These are phyloP conservation scores for Paraconiothyrium sp. DNA, from an alignment of 2,329 filamentous ascomycete species.

Conservation along the genomic window DNA sequence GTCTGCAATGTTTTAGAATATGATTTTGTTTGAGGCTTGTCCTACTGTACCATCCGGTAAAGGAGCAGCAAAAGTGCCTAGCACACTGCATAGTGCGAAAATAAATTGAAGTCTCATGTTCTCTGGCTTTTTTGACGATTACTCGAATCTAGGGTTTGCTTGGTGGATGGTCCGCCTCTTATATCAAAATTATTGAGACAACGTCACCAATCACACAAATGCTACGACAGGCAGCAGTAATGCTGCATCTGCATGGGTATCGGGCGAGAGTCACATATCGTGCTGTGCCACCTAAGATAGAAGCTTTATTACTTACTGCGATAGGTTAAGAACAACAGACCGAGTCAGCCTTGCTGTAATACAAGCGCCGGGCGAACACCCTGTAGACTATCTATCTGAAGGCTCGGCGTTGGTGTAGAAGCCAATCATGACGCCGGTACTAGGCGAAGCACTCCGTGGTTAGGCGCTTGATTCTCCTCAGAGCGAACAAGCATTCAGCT, in stretches of 20 bases:
- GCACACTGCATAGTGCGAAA: slow-evolving; percentile 1
- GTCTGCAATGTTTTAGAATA: neutral
- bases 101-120: neutral
- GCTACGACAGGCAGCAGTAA: neutral
- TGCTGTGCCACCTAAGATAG: too few relatives aligned
- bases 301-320: neutral
- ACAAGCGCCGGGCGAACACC: neutral
- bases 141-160: neutral
- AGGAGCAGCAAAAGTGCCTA: neutral
- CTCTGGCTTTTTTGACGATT: neutral
- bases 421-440: neutral
- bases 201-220: neutral
- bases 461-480: neutral
- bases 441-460: neutral
- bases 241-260: neutral
- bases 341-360: neutral
- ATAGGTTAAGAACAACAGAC: slow-evolving; percentile 3
- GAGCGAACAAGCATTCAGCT: neutral
- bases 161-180: neutral
- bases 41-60: neutral
- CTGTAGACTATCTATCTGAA: neutral
- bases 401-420: neutral
- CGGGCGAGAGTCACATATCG: too few relatives aligned
- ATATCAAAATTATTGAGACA: neutral
- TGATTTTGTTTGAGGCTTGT: neutral